A percentile compares a stretch with the other conserved stretches of the same genome.
Evolutionary conservation across 108 stramenopile genomes (phyloP).

Genomic region (Nitzschia sp.): DNA sequence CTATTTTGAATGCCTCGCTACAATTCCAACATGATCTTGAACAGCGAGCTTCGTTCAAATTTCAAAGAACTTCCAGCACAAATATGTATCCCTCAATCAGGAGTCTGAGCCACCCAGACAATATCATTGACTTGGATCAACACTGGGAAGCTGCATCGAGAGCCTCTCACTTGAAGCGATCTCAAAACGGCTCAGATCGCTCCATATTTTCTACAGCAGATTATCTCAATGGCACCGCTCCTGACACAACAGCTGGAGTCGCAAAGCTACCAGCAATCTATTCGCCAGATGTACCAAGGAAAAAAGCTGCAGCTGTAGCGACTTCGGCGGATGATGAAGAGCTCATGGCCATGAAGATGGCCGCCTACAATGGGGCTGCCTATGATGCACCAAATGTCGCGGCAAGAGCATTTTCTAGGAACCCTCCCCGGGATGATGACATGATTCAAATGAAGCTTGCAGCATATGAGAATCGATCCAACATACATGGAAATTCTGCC

Average conservation of each 20-base stretch:
- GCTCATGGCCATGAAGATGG: slow-evolving; percentile 13
- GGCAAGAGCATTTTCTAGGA: background rate
- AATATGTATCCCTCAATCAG: slow-evolving; percentile 14
- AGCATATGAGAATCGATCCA: slow-evolving; percentile 2
- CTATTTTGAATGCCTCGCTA: slow-evolving; percentile 12
- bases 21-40: background rate
- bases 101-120: slow-evolving; percentile 6
- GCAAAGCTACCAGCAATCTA: background rate
- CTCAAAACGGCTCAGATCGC: background rate
- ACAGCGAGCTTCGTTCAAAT: background rate
- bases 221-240: background rate
- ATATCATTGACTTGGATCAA: slow-evolving; percentile 3
- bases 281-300: background rate
- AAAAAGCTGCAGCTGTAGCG: background rate
- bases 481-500: too few relatives aligned
- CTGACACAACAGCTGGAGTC: background rate
- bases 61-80: background rate
- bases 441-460: slow-evolving; percentile 17
- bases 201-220: background rate
- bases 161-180: slow-evolving; percentile 11
- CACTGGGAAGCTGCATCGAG: slow-evolving; percentile 16
- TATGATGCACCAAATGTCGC: background rate
- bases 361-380: slow-evolving; percentile 6
- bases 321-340: slow-evolving; percentile 5
- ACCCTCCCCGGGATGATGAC: background rate